Evolutionary conservation across 306 rosid genomes (phyloP), one percentile per base, ranked within the genome.

Genomic region (Lathyrus oleraceus): DNA sequence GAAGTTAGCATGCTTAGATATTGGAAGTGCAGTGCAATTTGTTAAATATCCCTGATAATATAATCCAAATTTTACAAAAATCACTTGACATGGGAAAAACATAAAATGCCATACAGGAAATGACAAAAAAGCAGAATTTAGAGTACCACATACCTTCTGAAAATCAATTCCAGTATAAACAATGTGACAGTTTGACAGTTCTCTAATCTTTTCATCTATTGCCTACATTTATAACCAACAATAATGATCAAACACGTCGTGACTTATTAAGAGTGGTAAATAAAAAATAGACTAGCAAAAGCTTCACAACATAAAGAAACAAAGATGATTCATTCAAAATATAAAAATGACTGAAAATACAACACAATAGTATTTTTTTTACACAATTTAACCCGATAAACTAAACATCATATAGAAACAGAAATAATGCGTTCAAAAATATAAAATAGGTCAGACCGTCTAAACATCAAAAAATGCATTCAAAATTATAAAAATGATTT

Each of bases 171-270:
- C 97, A 38, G 87, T 0, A 83, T 94, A 86, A 66, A 94, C 97
- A 65, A 84, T 80, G 82, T 94, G 99, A 80, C 99, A 94, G 83
- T 91, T 94, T 11, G 99, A 94, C 83, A 94, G 88, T 85, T 88
- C 99, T 77, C 91, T 84, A 74, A 94, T 94, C 82, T 88, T 88
- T 78, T 94, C 99, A 71, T 94, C 99, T 71, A 94, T 94, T 13
- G 99, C 99, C 99, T 94, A 76, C 70, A 68, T 58, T 76, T 19
- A 59, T 23, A 66, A 67, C 61, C 63, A 53, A 74, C 12, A 71
- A 73, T 12, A 65, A 39, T 78, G 52, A 59, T 19, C 38, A 25
- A 66, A 19, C 53, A 72, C 6, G n/a, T 14, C 40, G 70, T 63
- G 68, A 76, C 58, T 42, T 52, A 73, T 39, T 65, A 69, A 67